Percentiles rank a stretch among this genome's conserved stretches.
phyloP scores from a whole-genome alignment of 805 yeast species.

The Wickerhamiella kazuoi region DNA sequence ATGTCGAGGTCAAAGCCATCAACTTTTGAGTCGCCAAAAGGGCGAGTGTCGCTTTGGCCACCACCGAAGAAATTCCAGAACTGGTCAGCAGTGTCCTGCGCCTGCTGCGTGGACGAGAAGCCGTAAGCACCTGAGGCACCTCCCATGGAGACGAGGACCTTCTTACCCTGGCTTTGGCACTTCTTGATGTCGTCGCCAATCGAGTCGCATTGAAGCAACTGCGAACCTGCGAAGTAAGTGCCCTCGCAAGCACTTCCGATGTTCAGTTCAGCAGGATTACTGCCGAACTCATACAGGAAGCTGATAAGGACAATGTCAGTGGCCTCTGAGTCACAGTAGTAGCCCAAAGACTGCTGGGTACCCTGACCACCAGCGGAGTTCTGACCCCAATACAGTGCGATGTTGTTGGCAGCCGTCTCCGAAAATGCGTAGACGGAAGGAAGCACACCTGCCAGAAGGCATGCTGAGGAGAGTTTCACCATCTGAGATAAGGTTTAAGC shows the following conservation, averaged over 20 bases:
- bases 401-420: neutral
- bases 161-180: conserved; percentile 60
- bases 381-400: conserved; percentile 82
- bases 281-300: conserved; percentile 44
- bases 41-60: conserved; percentile 22
- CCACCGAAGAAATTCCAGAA: conserved; percentile 34
- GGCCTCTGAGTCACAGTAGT: conserved; percentile 48
- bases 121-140: conserved; percentile 39
- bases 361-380: conserved; percentile 50
- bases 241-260: conserved; percentile 37
- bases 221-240: conserved; percentile 19
- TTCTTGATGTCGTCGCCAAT: conserved; percentile 43
- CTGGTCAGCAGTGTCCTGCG: conserved; percentile 26
- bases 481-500: no score
- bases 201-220: conserved; percentile 27
- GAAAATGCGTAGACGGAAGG: no score
- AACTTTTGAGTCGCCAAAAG: conserved; percentile 37
- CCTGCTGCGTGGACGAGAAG: conserved; percentile 29
- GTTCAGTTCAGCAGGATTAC: conserved; percentile 26
- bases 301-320: conserved; percentile 54
- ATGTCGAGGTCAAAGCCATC: conserved; percentile 59
- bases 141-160: conserved; percentile 47
- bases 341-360: conserved; percentile 26
- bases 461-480: no score
- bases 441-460: no score